Evolutionary conservation across 805 yeast genomes (phyloP).

Genomic region (Tanozyma kutaoensis): DNA sequence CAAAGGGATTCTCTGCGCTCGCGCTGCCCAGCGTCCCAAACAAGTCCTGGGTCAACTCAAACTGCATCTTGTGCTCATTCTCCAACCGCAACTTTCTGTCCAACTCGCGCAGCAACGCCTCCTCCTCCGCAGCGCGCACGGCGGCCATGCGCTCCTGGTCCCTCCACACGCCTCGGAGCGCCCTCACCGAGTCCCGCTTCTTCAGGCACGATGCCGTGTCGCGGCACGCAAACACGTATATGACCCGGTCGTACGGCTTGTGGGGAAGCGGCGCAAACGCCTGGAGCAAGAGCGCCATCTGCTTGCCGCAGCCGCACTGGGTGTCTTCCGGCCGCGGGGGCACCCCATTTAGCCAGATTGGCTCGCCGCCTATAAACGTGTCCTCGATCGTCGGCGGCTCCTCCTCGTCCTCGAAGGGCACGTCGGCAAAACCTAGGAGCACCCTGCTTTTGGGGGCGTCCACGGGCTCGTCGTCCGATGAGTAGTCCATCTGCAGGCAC

Average conservation of each 20-base stretch:
- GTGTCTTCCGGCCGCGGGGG: conserved; percentile 40
- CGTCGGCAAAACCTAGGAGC: conserved; percentile 53
- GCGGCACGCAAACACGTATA: conserved; percentile 73
- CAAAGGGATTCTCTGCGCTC: not conserved
- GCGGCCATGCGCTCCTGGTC: conserved; percentile 36
- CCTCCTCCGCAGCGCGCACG: conserved; percentile 21
- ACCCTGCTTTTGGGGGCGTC: conserved; percentile 25
- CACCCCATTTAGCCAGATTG: conserved; percentile 54
- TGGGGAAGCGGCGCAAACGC: conserved; percentile 69
- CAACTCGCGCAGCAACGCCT: conserved; percentile 15
- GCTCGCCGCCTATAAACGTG: conserved; percentile 68
- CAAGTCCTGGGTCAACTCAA: conserved; percentile 28
- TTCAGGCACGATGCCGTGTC: conserved; percentile 43
- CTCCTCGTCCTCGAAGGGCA: conserved; percentile 28
- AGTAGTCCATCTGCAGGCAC: no score
- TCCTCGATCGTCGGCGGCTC: conserved; percentile 34
- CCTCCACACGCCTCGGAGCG: conserved; percentile 61
- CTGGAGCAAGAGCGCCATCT: conserved; percentile 62
- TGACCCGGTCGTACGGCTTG: conserved; percentile 61
- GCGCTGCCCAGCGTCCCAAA: conserved; percentile 5
- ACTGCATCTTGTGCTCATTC: conserved; percentile 24
- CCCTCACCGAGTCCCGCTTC: conserved; percentile 57
- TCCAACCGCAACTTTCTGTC: conserved; percentile 29
- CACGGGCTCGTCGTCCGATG: conserved; percentile 36
- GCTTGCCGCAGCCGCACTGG: conserved; percentile 52